phyloP scores from a whole-genome alignment of 257 asterid genomes.

The Primulina huaijiensis region DNA sequence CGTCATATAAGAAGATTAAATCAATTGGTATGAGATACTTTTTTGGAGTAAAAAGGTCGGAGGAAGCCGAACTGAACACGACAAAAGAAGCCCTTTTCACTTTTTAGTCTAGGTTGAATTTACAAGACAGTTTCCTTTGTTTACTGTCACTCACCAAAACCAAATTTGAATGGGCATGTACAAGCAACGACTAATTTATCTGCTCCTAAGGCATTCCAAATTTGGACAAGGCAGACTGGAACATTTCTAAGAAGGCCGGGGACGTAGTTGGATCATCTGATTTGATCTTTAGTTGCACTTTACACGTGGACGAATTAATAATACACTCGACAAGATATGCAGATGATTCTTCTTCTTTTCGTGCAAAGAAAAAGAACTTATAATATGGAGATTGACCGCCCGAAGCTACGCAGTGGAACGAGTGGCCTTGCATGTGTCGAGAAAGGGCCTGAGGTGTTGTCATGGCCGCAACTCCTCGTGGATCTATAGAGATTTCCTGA shows the following conservation, averaged over 20 bases:
- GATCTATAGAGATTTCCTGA: conserved; percentile 76
- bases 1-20: no score
- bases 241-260: conserved; percentile 63
- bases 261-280: conserved; percentile 81
- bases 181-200: neutral
- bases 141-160: conserved; percentile 25
- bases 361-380: conserved; percentile 89
- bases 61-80: conserved; percentile 22
- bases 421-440: conserved; percentile 77
- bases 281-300: conserved; percentile 82
- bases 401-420: conserved; percentile 88
- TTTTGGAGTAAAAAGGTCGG: neutral
- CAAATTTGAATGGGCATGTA: conserved; percentile 13
- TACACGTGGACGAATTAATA: conserved; percentile 72
- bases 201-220: conserved; percentile 42
- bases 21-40: no score
- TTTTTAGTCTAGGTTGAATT: conserved; percentile 22
- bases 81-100: conserved; percentile 12
- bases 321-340: conserved; percentile 80
- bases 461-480: conserved; percentile 77
- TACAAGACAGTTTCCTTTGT: conserved; percentile 23
- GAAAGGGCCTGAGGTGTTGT: conserved; percentile 70
- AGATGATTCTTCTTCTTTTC: conserved; percentile 58
- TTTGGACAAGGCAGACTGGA: conserved; percentile 70
- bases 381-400: conserved; percentile 96